Conservation (phyloP, 2,329 filamentous ascomycete species). For the Alternaria dauci region DNA sequence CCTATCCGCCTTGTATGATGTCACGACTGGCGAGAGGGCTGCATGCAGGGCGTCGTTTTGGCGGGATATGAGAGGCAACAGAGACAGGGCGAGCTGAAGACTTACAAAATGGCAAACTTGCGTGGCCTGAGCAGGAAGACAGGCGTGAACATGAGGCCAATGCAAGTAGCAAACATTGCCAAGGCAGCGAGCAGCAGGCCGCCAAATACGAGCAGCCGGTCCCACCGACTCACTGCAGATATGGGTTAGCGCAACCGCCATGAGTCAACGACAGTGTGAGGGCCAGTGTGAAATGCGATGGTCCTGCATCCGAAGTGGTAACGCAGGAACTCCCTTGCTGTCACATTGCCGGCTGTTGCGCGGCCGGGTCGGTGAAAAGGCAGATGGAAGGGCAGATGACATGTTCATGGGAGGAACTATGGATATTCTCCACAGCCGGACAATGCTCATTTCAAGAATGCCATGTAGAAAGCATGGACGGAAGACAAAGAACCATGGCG, state of each 20-base stretch:
- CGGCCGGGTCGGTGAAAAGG: slow-evolving; percentile 31
- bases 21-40: slow-evolving; percentile 23
- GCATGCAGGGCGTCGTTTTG: slow-evolving; percentile 28
- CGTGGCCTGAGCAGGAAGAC: slow-evolving; percentile 80
- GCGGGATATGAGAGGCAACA: slow-evolving; percentile 25
- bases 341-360: slow-evolving; percentile 36
- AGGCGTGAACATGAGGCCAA: slow-evolving; percentile 78
- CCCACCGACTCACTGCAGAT: slow-evolving; percentile 89
- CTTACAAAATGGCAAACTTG: slow-evolving; percentile 98
- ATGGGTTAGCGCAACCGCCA: slow-evolving; percentile 43
- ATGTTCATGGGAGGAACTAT: slow-evolving; percentile 16
- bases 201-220: slow-evolving; percentile 89
- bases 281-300: slow-evolving; percentile 46
- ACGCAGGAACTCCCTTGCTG: slow-evolving; percentile 55
- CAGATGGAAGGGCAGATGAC: slow-evolving; percentile 41
- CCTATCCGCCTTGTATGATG: slow-evolving; percentile 31
- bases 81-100: slow-evolving; percentile 50
- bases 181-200: slow-evolving; percentile 59
- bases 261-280: slow-evolving; percentile 14
- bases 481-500: slow-evolving; percentile 23
- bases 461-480: slow-evolving; percentile 27
- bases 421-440: slow-evolving; percentile 15
- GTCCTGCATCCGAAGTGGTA: slow-evolving; percentile 48
- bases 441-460: slow-evolving; percentile 31
- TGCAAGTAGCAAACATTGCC: slow-evolving; percentile 92